Conservation (phyloP, 148 eudicot species). For the Vaccinium corymbosum region DNA sequence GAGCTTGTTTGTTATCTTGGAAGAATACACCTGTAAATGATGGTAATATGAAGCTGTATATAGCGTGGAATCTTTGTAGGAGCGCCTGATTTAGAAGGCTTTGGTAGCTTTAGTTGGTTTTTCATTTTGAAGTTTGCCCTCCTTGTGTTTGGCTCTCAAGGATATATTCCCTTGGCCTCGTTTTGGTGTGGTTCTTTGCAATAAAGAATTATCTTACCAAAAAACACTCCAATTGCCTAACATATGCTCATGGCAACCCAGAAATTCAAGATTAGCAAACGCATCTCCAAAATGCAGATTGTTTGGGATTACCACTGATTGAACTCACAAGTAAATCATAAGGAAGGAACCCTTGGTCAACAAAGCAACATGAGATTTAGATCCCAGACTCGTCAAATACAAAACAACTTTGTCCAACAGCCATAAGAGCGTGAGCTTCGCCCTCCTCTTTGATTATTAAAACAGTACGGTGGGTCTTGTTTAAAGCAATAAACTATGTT, state of each 20-base stretch:
- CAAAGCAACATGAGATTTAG: neutral
- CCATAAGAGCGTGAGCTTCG: neutral
- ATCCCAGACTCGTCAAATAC: neutral
- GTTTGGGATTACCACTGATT: neutral
- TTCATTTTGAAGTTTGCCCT: no score
- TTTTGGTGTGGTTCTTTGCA: no score
- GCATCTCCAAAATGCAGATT: neutral
- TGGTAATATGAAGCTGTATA: no score
- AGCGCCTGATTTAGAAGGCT: no score
- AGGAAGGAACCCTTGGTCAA: neutral
- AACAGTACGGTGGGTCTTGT: neutral
- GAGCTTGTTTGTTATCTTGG: no score
- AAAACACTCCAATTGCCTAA: no score
- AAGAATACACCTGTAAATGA: no score
- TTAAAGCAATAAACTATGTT: neutral
- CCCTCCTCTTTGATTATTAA: neutral
- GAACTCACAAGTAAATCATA: neutral
- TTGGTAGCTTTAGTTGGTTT: no score
- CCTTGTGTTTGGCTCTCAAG: no score
- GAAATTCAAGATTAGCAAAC: neutral
- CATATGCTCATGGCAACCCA: neutral
- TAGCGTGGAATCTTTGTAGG: no score
- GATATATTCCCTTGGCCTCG: no score
- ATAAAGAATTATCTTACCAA: no score
- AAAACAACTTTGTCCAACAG: neutral